Evolutionary conservation across 768 basidiomycete genomes (phyloP), one percentile per base, ranked within the genome.

Genomic region (Coprinopsis strossmayeri): DNA sequence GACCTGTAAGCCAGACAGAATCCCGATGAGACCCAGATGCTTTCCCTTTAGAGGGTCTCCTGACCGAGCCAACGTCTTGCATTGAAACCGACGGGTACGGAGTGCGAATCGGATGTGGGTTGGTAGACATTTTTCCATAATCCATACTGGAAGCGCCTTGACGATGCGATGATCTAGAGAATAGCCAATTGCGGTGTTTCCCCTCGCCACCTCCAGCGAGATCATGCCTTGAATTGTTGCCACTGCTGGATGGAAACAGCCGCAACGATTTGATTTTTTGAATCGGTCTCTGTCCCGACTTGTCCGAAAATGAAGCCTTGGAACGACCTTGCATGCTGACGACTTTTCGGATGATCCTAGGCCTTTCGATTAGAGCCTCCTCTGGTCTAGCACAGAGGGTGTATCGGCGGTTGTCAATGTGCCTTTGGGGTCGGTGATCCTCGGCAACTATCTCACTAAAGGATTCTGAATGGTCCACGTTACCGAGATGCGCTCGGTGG

Each of bases 261-360:
- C 58, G 54, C 39, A 62, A 59, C 7, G 63, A 66, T 35, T 56
- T 62, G 40, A 61, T 54, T 41, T 63, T 62, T 11, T 60, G 59
- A 12, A 64, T 53, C 32, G 62, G 45, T 43, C 59, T 51, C 24
- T 56, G 60, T 9, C 50, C 42, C 2, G 27, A 9, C 21, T 45
- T 45, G 17, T 45, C 43, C 12, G 43, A 5, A 45, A 25, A 27
- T 21, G 46, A 34, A 27, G 41, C 61, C 17, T 18, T 57, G 56
- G n/a, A n/a, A n/a, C n/a, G n/a, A n/a, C 54, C 60, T 27, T 50
- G 61, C 65, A 68, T 66, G 47, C 66, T 69, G 2, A 64, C 64
- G n/a, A 67, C 64, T 45, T 69, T 69, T 23, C 68, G 61, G 44
- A 69, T 66, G 26, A 65, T 62, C 28, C 56, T 62, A n/a, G 64